Evolutionary conservation across 75 land plant species (phyloP).

Genomic region (Pinus tabuliformis): DNA sequence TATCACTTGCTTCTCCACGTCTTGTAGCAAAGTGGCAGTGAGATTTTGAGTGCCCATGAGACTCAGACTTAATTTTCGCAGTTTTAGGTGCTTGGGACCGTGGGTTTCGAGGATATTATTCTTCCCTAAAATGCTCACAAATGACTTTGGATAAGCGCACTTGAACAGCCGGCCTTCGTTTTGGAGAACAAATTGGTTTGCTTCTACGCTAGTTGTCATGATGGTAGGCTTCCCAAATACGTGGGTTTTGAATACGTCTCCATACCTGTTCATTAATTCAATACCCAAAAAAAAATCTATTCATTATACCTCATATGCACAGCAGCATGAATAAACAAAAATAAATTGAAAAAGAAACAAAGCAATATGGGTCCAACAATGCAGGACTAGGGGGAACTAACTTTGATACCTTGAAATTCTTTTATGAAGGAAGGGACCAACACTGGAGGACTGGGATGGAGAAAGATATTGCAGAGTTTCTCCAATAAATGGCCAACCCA

Average conservation of each 20-base stretch:
- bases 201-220: slow-evolving; percentile 14
- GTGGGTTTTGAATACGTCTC: slow-evolving; percentile 22
- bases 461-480: slow-evolving; percentile 18
- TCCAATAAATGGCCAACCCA: slow-evolving; percentile 39
- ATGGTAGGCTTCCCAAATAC: slow-evolving; percentile 28
- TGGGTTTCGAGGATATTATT: not conserved
- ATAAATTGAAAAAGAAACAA: no score
- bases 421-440: slow-evolving; percentile 1
- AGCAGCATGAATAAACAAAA: no score
- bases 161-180: slow-evolving; percentile 10
- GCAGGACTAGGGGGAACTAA: not conserved
- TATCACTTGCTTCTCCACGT: slow-evolving; percentile 1
- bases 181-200: slow-evolving; percentile 23
- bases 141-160: slow-evolving; percentile 5
- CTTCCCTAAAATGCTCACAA: slow-evolving; percentile 11
- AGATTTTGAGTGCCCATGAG: not conserved
- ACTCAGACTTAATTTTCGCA: not conserved
- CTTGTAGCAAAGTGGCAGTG: not conserved
- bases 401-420: not conserved
- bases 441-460: not conserved
- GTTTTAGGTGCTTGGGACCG: slow-evolving; percentile 1
- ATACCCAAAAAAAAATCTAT: not conserved
- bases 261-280: slow-evolving; percentile 21
- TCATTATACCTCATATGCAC: no score
- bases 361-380: not conserved